phyloP scores from a whole-genome alignment of 1,284 basidiomycete genomes.

The Irpex sp. region DNA sequence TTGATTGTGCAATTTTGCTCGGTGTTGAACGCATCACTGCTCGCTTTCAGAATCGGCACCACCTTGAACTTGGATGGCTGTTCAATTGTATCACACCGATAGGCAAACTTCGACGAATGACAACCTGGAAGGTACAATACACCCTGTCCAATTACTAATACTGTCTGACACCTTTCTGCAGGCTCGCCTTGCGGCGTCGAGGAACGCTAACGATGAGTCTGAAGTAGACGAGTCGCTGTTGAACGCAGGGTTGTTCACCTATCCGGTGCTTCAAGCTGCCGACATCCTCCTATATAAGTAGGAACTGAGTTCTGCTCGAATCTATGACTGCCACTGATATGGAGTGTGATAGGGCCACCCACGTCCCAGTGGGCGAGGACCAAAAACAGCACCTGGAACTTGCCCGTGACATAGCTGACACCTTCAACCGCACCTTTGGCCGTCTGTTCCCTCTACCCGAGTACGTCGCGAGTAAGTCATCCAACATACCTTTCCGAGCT shows the following conservation, averaged over 20 bases:
- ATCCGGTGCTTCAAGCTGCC: conserved; percentile 92
- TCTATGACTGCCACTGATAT: neutral
- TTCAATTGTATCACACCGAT: conserved; percentile 83
- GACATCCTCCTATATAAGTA: conserved; percentile 88
- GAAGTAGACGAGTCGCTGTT: conserved; percentile 82
- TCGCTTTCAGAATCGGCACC: conserved; percentile 65
- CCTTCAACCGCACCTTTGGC: conserved; percentile 73
- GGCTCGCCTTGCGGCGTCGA: conserved; percentile 73
- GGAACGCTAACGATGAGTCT: conserved; percentile 70
- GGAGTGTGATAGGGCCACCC: conserved; percentile 61
- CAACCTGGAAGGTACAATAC: conserved; percentile 86
- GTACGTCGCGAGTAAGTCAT: conserved; percentile 68
- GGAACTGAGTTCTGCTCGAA: conserved; percentile 14
- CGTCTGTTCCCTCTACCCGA: conserved; percentile 72
- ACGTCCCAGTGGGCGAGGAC: conserved; percentile 95
- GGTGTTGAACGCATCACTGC: neutral
- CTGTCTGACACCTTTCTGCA: conserved; percentile 25
- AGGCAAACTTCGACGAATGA: conserved; percentile 86
- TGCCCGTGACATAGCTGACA: conserved; percentile 77
- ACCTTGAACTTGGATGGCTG: conserved; percentile 91
- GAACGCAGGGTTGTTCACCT: conserved; percentile 85
- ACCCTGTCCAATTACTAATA: neutral
- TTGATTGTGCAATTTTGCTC: conserved; percentile 3
- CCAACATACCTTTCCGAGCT: neutral
- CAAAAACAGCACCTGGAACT: conserved; percentile 94